Base-by-base conservation (phyloP, 2,329 filamentous ascomycete genomes). In the Graphiopsis chlorocephala region DNA sequence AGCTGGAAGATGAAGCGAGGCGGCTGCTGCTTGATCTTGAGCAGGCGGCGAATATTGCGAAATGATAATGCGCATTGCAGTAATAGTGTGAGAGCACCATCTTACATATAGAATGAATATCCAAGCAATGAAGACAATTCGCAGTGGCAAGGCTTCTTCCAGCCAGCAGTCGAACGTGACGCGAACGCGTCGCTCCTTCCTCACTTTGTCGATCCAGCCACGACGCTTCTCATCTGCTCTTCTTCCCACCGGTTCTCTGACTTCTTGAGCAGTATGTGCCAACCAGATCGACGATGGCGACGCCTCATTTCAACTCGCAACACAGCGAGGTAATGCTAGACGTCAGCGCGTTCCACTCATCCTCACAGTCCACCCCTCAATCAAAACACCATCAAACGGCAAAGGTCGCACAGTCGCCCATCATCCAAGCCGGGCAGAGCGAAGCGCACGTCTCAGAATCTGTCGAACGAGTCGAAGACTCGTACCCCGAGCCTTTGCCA, bases 291-390 rank as follows among this genome's bases (percentile, higher is more conserved):
- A 57, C 33, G 23, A 71, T 71, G 71, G 63, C 66, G 47, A 3
- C 15, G 10, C 33, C 45, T 12, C 56, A n/a, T n/a, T 25, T 67
- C 15, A 62, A 35, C 17, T 65, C 63, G n/a, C 50, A 68, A 12
- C 53, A 66, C 31, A 70, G 61, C 50, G 57, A 66, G 29, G 55
- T 64, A 14, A 25, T 65, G 11, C 66, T 73, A 11, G 68, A 73
- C 59, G 65, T 70, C 50, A 72, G 71, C 45, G 67, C 69, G 29
- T 53, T 64, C 20, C 23, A 65, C 66, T 35, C 57, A 28, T 50
- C 57, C 61, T 33, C 12, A 63, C 53, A 52, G 60, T 50, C 65
- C 59, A 10, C 23, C 25, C 26, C 65, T 35, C 28, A 20, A 33
- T 4, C 58, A 6, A 52, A 28, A 17, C 45, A 28, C 4, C 20